A percentile compares a stretch with the other conserved stretches of the same genome.
phyloP scores from a whole-genome alignment of 495 filamentous ascomycete species.

The Xylaria scruposa region DNA sequence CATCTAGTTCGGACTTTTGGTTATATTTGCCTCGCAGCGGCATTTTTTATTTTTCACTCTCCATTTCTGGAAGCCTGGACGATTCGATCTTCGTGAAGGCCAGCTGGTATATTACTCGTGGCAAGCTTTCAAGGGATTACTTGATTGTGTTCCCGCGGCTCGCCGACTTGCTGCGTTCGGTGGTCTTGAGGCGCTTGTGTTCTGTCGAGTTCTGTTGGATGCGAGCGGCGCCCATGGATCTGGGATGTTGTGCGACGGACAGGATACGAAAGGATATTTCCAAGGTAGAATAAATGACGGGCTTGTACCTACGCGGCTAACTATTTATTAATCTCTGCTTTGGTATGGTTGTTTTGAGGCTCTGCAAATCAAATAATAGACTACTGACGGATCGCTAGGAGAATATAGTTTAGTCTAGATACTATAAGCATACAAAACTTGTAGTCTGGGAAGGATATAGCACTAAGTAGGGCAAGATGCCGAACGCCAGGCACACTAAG shows the following conservation, averaged over 20 bases:
- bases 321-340: neutral
- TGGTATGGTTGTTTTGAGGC: neutral
- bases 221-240: constrained; percentile 40
- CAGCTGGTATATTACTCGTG: too few relatives aligned
- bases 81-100: too few relatives aligned
- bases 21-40: too few relatives aligned
- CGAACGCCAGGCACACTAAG: too few relatives aligned
- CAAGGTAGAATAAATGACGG: neutral
- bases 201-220: neutral
- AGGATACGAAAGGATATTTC: neutral
- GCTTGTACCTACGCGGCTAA: neutral
- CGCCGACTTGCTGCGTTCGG: constrained; percentile 62
- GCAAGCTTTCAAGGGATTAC: constrained; percentile 57
- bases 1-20: too few relatives aligned
- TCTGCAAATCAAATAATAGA: neutral
- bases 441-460: neutral
- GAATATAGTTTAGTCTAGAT: neutral
- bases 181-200: constrained; percentile 31
- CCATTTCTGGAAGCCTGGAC: too few relatives aligned
- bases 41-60: too few relatives aligned
- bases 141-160: constrained; percentile 64
- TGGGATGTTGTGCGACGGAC: constrained; percentile 19
- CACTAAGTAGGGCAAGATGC: too few relatives aligned
- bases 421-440: neutral
- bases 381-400: neutral